Evolutionary conservation across 345 rosid genomes (phyloP), one percentile per base, ranked within the genome.

Genomic region (Populus simonii): DNA sequence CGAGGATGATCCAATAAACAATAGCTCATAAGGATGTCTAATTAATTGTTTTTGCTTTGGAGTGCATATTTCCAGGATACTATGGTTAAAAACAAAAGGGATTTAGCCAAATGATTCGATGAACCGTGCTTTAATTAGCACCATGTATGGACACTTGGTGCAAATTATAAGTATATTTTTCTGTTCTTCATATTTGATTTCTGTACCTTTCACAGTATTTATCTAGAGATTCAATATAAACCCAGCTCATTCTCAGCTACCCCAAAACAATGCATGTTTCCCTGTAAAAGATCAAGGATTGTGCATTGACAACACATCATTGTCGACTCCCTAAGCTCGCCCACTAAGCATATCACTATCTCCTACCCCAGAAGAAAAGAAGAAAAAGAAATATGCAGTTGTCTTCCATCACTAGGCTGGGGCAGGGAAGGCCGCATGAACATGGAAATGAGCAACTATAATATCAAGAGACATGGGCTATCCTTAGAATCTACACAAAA

Each of bases 291-390:
- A 20, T 7, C 4, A 61, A 23, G 47, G 80, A 71, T 45, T 43
- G 65, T 16, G 75, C 71, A 70, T 45, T 63, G 36, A 29, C 80
- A 71, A 33, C 71, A 31, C 38, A 71, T 70, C 73, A 70, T 43
- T 49, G 59, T 59, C 67, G 66, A 35, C 51, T 51, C 31, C 5
- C 22, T 1, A 25, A 16, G 59, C 61, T 8, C n/a, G 17, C 57
- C 53, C 35, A 49, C 39, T 67, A 65, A 66, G 17, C 1, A 16
- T 11, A 61, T 72, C 67, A 78, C 76, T 38, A 9, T 70, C 70
- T 43, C n/a, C 8, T 11, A 29, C 68, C 68, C 3, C 4, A 18
- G 7, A 6, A 18, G 20, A 16, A 20, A 49, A 18, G 7, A 5
- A 18, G 18, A 16, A 20, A 49, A 49, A 5, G 55, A 49, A 51